Percentiles rank a stretch among this genome's conserved stretches.
These are phyloP conservation scores for Phialophora tarda DNA, from an alignment of 2,329 filamentous ascomycete genomes.

Conservation along the genomic window DNA sequence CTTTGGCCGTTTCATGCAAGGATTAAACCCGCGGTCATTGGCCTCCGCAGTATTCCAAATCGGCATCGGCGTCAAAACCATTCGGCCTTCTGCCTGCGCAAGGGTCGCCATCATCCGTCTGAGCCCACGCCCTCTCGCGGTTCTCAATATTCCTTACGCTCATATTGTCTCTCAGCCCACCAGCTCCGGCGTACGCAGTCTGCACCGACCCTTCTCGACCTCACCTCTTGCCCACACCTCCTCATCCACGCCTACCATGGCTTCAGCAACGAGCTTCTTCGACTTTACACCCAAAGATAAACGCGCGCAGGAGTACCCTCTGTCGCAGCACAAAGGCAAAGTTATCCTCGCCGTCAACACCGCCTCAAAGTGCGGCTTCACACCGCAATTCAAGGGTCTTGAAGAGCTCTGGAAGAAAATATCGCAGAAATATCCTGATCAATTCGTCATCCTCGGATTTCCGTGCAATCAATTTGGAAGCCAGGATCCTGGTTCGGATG, in stretches of 20 bases:
- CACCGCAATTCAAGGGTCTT: constrained; percentile 88
- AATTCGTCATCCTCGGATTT: constrained; percentile 90
- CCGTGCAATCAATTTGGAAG: constrained; percentile 96
- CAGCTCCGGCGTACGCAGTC: background rate
- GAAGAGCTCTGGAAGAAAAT: constrained; percentile 87
- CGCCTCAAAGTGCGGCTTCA: constrained; percentile 98
- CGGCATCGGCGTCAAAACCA: background rate
- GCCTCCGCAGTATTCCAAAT: constrained; percentile 2
- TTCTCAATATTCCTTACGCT: background rate
- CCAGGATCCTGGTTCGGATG: constrained; percentile 85
- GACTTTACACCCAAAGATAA: constrained; percentile 85
- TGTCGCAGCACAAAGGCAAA: constrained; percentile 81
- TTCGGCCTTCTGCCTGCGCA: constrained; percentile 1
- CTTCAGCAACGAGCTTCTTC: constrained; percentile 74
- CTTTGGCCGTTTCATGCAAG: constrained; percentile 2
- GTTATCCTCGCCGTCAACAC: constrained; percentile 97
- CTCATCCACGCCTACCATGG: constrained; percentile 55
- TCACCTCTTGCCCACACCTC: background rate
- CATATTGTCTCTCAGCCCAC: background rate
- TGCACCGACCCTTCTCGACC: background rate
- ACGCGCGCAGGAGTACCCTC: constrained; percentile 72
- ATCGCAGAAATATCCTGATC: constrained; percentile 70
- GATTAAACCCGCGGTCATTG: background rate
- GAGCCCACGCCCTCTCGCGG: background rate
- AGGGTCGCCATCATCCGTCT: background rate